Conservation (phyloP, 768 basidiomycete genomes). For the Dioszegia crocea region DNA sequence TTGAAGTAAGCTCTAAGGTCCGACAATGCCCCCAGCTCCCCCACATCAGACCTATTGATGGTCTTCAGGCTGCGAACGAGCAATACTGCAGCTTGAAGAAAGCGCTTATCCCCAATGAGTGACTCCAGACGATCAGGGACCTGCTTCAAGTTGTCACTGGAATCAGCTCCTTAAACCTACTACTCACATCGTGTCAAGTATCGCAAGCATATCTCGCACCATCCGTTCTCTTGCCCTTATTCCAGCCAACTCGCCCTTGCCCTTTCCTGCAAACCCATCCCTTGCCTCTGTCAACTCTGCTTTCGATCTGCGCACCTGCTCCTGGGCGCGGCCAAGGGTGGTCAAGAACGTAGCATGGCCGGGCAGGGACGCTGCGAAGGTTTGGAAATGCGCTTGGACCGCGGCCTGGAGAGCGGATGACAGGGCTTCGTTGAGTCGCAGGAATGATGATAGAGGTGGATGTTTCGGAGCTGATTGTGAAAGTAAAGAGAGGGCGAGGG, state of each 20-base stretch:
- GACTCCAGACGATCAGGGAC: conserved; percentile 89
- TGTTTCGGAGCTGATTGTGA: conserved; percentile 20
- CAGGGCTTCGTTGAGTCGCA: conserved; percentile 40
- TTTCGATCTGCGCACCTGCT: conserved; percentile 68
- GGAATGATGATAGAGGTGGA: conserved; percentile 37
- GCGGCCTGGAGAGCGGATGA: conserved; percentile 43
- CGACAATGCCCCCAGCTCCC: conserved; percentile 88
- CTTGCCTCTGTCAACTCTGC: conserved; percentile 65
- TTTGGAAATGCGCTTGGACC: conserved; percentile 76
- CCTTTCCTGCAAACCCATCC: conserved; percentile 65
- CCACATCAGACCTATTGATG: conserved; percentile 86
- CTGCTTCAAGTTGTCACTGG: conserved; percentile 79
- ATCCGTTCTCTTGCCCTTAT: conserved; percentile 82
- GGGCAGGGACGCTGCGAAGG: conserved; percentile 89
- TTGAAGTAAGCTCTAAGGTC: conserved; percentile 80
- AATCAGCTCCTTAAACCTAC: conserved; percentile 5
- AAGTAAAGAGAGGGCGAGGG: conserved; percentile 82
- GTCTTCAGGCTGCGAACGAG: conserved; percentile 82
- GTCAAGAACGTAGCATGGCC: conserved; percentile 75
- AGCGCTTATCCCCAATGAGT: conserved; percentile 90
- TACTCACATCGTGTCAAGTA: conserved; percentile 89
- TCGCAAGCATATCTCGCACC: conserved; percentile 89
- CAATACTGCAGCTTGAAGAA: conserved; percentile 80
- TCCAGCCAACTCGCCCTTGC: conserved; percentile 42
- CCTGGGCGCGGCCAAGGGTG: conserved; percentile 69